A percentile compares a stretch with the other conserved stretches of the same genome.
Conservation (phyloP, 805 yeast genomes). For the Vanderwaltozyma polyspora region DNA sequence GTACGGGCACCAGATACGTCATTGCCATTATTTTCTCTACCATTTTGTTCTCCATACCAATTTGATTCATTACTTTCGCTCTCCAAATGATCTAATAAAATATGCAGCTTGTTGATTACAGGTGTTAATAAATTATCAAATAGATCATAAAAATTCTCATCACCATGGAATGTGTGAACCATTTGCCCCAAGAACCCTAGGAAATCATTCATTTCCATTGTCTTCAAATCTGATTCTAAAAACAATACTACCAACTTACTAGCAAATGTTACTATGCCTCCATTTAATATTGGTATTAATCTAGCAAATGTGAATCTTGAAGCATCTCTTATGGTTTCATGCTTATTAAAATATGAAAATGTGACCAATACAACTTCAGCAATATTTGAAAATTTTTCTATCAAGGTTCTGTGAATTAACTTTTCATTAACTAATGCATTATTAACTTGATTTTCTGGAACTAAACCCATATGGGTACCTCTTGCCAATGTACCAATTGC, state of each 20-base stretch:
- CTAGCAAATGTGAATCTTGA: conserved; percentile 81
- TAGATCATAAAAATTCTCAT: conserved; percentile 59
- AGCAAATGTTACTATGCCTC: conserved; percentile 44
- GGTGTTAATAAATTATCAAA: conserved; percentile 66
- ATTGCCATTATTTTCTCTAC: conserved; percentile 1
- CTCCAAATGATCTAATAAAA: conserved; percentile 32
- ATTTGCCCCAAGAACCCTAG: conserved; percentile 81
- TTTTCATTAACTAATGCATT: conserved; percentile 27
- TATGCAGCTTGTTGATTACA: conserved; percentile 53
- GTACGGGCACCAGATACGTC: too few relatives aligned
- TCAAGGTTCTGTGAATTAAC: conserved; percentile 20
- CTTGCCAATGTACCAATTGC: conserved; percentile 84
- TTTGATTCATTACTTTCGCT: conserved; percentile 25
- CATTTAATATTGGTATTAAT: conserved; percentile 62
- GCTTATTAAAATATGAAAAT: conserved; percentile 58
- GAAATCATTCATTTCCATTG: conserved; percentile 67
- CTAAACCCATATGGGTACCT: conserved; percentile 54
- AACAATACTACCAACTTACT: conserved; percentile 56
- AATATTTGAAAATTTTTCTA: conserved; percentile 49
- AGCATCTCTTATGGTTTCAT: conserved; percentile 69
- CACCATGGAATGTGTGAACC: conserved; percentile 60
- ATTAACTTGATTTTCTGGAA: conserved; percentile 30
- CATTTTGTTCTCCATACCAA: conserved; percentile 2
- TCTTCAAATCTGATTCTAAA: conserved; percentile 43
- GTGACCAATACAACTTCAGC: conserved; percentile 79